Evolutionary conservation across 2,329 filamentous ascomycete genomes (phyloP).

Genomic region (Catunica adiposa): DNA sequence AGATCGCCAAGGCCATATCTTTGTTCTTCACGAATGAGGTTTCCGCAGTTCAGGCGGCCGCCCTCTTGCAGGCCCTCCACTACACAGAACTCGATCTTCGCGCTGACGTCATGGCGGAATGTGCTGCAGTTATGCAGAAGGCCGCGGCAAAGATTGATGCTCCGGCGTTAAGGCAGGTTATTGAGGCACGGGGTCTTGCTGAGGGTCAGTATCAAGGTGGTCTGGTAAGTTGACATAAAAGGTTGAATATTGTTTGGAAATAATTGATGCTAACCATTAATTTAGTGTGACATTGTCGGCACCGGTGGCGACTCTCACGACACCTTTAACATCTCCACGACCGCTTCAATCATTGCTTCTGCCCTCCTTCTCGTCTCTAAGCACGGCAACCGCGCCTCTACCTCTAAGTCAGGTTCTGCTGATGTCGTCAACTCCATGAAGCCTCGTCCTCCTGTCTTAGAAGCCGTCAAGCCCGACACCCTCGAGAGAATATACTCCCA

Average conservation of each 20-base stretch:
- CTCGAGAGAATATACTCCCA: conserved; percentile 56
- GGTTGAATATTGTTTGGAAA: background rate
- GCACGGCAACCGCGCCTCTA: conserved; percentile 90
- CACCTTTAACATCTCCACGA: conserved; percentile 97
- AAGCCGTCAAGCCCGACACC: conserved; percentile 54
- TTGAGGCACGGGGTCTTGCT: conserved; percentile 42
- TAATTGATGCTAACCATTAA: conserved; percentile 6
- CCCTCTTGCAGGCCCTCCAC: conserved; percentile 78
- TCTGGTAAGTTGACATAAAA: conserved; percentile 44
- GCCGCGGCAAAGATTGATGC: conserved; percentile 60
- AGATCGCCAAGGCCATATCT: conserved; percentile 80
- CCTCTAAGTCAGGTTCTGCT: conserved; percentile 87
- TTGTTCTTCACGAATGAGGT: conserved; percentile 83
- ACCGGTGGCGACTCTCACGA: conserved; percentile 93
- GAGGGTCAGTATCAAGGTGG: conserved; percentile 69
- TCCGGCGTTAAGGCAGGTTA: conserved; percentile 39
- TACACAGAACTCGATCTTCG: conserved; percentile 75
- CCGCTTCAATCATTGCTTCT: conserved; percentile 80
- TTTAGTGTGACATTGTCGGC: conserved; percentile 77
- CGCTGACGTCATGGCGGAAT: conserved; percentile 72
- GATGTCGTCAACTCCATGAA: conserved; percentile 68
- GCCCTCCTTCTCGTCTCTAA: conserved; percentile 75
- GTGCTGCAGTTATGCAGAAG: conserved; percentile 66
- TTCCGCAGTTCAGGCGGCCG: conserved; percentile 74
- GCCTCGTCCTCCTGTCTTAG: conserved; percentile 57